Percentiles rank a stretch among this genome's conserved stretches.
Conservation (phyloP, 768 basidiomycete species). For the Lepiota venenata region DNA sequence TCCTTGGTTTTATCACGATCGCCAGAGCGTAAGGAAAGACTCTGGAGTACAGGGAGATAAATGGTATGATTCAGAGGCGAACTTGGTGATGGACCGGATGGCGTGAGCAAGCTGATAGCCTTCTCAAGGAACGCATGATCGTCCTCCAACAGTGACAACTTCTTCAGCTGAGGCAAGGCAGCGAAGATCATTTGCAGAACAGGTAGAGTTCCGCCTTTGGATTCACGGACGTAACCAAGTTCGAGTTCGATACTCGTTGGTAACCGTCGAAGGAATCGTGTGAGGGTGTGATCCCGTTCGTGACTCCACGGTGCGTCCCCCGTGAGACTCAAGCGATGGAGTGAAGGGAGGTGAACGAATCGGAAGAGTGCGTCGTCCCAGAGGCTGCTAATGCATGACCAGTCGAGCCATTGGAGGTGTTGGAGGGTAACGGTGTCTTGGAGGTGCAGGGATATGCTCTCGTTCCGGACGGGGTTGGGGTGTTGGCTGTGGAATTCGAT, state of each 20-base stretch:
- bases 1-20: background rate
- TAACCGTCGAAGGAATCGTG: background rate
- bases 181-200: background rate
- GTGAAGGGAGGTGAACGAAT: background rate
- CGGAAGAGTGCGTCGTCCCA: slow-evolving; percentile 11
- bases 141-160: background rate
- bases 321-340: background rate
- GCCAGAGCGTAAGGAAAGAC: background rate
- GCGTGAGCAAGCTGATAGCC: background rate
- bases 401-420: slow-evolving; percentile 6
- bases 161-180: background rate
- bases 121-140: slow-evolving; percentile 5
- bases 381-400: background rate
- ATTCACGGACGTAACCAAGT: background rate
- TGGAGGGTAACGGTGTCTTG: background rate
- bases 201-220: background rate
- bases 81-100: background rate
- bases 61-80: background rate
- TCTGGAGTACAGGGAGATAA: background rate
- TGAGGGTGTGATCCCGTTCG: slow-evolving; percentile 1
- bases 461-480: slow-evolving; percentile 3
- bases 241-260: background rate
- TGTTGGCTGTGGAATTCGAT: slow-evolving; percentile 5
- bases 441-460: background rate
- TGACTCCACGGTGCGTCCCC: slow-evolving; percentile 3